Base-by-base conservation (phyloP, 768 basidiomycete species). In the Mycena latifolia region DNA sequence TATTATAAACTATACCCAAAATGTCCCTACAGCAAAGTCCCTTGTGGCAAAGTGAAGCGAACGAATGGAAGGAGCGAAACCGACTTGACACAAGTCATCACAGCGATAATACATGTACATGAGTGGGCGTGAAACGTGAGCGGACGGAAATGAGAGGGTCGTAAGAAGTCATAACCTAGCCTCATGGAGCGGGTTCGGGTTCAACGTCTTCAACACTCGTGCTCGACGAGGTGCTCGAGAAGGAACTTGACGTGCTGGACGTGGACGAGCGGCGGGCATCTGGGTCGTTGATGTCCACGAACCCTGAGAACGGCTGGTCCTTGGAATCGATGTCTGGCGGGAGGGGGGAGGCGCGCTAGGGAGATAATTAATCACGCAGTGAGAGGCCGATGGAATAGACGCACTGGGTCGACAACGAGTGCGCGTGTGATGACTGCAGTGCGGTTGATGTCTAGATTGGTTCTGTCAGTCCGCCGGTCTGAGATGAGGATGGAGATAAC, bases 391-490 rank as follows among this genome's bases (percentile, higher is more conserved):
- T 17, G n/a, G n/a, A n/a, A n/a, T n/a, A 17, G 18, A 0, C 47
- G 48, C 28, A 60, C 48, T n/a, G 59, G 15, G 7, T 31, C 37
- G 28, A 31, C n/a, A 3, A n/a, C 15, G n/a, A 29, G 18, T 8
- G 51, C 50, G 39, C 39, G 50, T 5, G 48, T 37, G 20, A 60
- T 28, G 27, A 60, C 48, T 33, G 50, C 59, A 7, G 37, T 60
- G 11, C 59, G 59, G 39, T 51, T 60, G 28, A 60, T 60, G 9
- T 60, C 59, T 60, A 18, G n/a, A n/a, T n/a, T 28, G 28, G 5
- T 4, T 39, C 37, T n/a, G n/a, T 5, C 37, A 39, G 14, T 39
- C 37, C 10, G 8, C 8, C 37, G 17, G 37, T 33, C 11, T 33
- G 37, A 39, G 15, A 15, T 39, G 12, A 39, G 37, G 5, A 39